Evolutionary conservation across 2,329 filamentous ascomycete genomes (phyloP).

Genomic region (Orbilia javanica): DNA sequence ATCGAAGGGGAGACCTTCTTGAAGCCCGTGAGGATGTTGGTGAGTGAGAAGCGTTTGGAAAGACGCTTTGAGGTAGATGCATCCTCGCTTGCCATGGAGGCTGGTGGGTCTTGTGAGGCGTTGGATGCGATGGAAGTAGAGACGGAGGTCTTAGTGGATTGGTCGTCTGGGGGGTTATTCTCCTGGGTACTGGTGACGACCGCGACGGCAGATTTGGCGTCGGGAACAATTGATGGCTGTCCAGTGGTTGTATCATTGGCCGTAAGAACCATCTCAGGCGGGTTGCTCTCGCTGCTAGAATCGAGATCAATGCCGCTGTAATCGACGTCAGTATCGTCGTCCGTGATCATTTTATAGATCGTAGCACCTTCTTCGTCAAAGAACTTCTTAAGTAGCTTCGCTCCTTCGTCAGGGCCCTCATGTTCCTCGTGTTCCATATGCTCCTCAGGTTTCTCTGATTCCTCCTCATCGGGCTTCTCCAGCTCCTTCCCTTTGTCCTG

Average conservation of each 20-base stretch:
- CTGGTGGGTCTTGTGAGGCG: neutral
- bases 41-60: slow-evolving; percentile 35
- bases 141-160: neutral
- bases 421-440: too few species aligned
- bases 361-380: neutral
- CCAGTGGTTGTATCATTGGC: neutral
- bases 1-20: slow-evolving; percentile 23
- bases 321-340: neutral
- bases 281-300: slow-evolving; percentile 19
- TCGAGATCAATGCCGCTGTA: slow-evolving; percentile 32
- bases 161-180: neutral
- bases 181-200: neutral
- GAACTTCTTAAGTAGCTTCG: slow-evolving; percentile 16
- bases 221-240: neutral
- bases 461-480: neutral
- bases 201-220: neutral
- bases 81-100: neutral
- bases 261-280: neutral
- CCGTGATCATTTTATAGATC: slow-evolving; percentile 6
- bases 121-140: neutral
- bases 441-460: too few species aligned
- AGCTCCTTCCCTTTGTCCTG: neutral
- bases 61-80: neutral
- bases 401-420: slow-evolving; percentile 3
- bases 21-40: slow-evolving; percentile 6